These are phyloP conservation scores for Entoloma clypeatum DNA, from an alignment of 1,284 basidiomycete species.

Conservation along the genomic window DNA sequence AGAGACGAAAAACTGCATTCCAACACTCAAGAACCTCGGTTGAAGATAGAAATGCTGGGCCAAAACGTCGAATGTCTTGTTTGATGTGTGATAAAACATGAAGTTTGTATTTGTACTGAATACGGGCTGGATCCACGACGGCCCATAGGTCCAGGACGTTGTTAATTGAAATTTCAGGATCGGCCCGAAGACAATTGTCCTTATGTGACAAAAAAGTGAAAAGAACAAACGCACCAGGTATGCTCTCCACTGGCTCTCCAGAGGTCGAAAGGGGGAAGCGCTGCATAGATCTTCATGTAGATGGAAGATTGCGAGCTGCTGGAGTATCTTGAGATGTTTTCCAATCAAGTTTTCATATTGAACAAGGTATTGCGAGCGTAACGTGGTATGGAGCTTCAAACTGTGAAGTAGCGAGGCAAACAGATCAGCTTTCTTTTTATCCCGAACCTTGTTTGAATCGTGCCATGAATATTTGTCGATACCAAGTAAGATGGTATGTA, in stretches of 20 bases:
- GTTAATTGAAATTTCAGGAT: conserved; percentile 26
- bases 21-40: conserved; percentile 37
- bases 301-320: conserved; percentile 30
- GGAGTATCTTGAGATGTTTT: conserved; percentile 36
- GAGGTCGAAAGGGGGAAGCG: conserved; percentile 19
- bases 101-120: conserved; percentile 33
- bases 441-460: conserved; percentile 22
- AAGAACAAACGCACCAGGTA: not conserved
- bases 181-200: conserved; percentile 32
- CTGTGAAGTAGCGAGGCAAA: conserved; percentile 31
- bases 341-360: conserved; percentile 36
- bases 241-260: conserved; percentile 31
- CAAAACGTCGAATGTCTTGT: conserved; percentile 30
- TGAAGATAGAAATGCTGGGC: conserved; percentile 28
- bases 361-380: conserved; percentile 29
- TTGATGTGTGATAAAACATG: conserved; percentile 34
- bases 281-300: conserved; percentile 20
- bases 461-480: conserved; percentile 38
- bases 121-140: conserved; percentile 29
- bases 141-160: conserved; percentile 33
- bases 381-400: conserved; percentile 24
- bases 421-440: conserved; percentile 17
- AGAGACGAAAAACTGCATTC: conserved; percentile 32
- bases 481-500: conserved; percentile 36
- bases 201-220: conserved; percentile 27